A percentile compares a stretch with the other conserved stretches of the same genome.
phyloP scores from a whole-genome alignment of 2,329 filamentous ascomycete species.

The Scytalidium lignicola region DNA sequence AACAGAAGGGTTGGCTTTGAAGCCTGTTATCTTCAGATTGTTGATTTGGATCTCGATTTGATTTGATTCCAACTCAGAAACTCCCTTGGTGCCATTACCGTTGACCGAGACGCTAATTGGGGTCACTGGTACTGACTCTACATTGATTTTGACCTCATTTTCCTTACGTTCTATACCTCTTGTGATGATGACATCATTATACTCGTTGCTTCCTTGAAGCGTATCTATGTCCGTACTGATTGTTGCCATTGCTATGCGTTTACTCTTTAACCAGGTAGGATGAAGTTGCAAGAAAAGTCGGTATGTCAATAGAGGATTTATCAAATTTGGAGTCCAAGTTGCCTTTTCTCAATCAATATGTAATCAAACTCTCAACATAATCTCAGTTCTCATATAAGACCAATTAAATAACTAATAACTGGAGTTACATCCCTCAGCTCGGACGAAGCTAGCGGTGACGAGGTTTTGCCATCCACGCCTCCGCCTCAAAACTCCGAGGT shows the following conservation, averaged over 20 bases:
- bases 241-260: too few species aligned
- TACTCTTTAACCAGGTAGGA: too few species aligned
- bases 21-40: not conserved
- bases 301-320: too few species aligned
- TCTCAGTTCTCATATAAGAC: not conserved
- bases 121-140: not conserved
- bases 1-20: not conserved
- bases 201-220: too few species aligned
- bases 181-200: too few species aligned
- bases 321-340: too few species aligned
- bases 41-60: not conserved
- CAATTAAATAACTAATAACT: not conserved
- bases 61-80: not conserved
- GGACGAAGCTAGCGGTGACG: not conserved
- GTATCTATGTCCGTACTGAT: too few species aligned
- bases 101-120: not conserved
- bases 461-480: too few species aligned
- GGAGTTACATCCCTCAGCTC: not conserved
- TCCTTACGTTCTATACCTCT: not conserved
- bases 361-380: too few species aligned
- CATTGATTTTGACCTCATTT: not conserved
- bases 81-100: not conserved
- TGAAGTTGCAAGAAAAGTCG: too few species aligned
- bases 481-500: too few species aligned
- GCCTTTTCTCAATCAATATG: too few species aligned